Evolutionary conservation across 257 asterid species (phyloP).

Genomic region (Nicotiana tabacum): DNA sequence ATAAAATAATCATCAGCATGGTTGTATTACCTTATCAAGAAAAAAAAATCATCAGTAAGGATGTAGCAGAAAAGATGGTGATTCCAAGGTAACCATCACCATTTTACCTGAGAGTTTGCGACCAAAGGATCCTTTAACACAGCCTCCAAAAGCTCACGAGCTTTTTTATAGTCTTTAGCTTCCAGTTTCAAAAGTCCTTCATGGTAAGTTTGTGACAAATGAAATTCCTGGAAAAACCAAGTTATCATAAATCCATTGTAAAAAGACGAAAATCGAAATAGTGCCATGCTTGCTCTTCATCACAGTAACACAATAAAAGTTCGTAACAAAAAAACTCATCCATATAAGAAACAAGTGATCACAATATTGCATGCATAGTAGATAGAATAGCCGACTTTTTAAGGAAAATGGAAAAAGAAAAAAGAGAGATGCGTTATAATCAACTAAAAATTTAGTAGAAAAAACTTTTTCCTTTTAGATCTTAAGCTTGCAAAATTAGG

Average conservation of each 20-base stretch:
- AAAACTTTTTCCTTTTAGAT: background rate
- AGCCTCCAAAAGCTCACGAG: conserved; percentile 72
- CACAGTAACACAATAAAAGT: conserved; percentile 1
- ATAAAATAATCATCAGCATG: conserved; percentile 4
- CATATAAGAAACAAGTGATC: background rate
- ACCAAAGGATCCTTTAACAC: conserved; percentile 86
- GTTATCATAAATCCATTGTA: conserved; percentile 8
- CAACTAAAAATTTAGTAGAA: background rate
- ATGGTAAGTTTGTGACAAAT: conserved; percentile 80
- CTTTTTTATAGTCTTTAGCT: conserved; percentile 78
- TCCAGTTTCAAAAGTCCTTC: conserved; percentile 84
- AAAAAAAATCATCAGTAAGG: conserved; percentile 8
- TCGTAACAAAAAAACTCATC: background rate
- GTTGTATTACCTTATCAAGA: background rate
- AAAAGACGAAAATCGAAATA: background rate
- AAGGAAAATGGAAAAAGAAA: background rate
- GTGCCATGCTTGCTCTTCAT: background rate
- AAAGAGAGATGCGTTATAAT: background rate
- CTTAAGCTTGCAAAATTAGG: background rate
- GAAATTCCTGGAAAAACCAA: conserved; percentile 61
- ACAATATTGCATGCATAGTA: background rate
- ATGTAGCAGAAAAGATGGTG: conserved; percentile 12
- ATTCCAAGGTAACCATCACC: conserved; percentile 13
- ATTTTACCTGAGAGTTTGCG: conserved; percentile 63
- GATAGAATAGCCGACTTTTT: background rate